Conservation (phyloP, 1,284 basidiomycete genomes). For the Tranzscheliella williamsii region DNA sequence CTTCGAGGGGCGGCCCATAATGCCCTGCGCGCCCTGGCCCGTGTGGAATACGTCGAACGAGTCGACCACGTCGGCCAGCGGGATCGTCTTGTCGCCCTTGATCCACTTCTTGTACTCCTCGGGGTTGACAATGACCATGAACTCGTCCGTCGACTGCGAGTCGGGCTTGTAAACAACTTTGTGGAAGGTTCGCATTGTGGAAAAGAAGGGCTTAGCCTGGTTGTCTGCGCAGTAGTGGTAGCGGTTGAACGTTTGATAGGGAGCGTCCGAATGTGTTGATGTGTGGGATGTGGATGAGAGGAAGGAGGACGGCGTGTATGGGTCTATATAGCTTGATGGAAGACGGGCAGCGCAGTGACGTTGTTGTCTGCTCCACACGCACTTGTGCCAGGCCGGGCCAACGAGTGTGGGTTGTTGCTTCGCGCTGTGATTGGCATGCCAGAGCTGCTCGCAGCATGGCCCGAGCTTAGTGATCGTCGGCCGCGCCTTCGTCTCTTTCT, state of each 20-base stretch:
- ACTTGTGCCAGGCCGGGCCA: no score
- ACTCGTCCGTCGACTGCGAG: constrained; percentile 61
- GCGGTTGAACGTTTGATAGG: background rate
- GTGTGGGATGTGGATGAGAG: no score
- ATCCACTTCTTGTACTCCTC: constrained; percentile 60
- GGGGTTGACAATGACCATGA: constrained; percentile 60
- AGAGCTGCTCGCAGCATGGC: no score
- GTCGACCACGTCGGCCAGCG: constrained; percentile 62
- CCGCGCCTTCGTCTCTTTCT: no score
- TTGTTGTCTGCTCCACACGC: no score
- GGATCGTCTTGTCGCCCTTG: constrained; percentile 61
- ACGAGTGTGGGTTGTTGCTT: no score
- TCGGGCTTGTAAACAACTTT: constrained; percentile 60
- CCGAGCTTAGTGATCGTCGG: no score
- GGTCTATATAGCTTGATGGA: no score
- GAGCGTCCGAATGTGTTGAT: background rate
- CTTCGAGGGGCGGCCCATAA: constrained; percentile 60
- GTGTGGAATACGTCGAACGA: constrained; percentile 62
- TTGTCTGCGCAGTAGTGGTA: no score
- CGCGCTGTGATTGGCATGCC: no score
- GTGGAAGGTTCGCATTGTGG: constrained; percentile 39
- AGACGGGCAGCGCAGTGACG: no score
- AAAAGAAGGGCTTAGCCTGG: background rate
- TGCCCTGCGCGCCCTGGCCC: constrained; percentile 61
- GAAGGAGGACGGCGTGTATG: no score